phyloP scores from a whole-genome alignment of 2,329 filamentous ascomycete genomes.

The Aureobasidium sp. region DNA sequence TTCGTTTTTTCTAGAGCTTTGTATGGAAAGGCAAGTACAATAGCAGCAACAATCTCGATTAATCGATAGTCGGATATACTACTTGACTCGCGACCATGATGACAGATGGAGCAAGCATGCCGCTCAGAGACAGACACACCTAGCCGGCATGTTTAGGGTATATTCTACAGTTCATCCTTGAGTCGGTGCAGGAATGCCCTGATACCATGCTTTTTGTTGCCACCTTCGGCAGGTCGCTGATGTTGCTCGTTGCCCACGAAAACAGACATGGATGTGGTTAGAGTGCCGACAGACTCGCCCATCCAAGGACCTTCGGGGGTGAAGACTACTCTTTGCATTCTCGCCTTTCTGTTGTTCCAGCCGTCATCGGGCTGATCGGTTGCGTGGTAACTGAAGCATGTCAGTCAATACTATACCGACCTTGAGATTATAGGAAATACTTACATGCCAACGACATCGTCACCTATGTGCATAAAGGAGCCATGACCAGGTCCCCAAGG shows the following conservation, averaged over 20 bases:
- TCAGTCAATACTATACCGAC: neutral
- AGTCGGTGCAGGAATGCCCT: conserved; percentile 15
- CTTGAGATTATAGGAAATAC: neutral
- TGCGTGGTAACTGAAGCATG: conserved; percentile 34
- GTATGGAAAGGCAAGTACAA: no score
- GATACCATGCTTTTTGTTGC: conserved; percentile 15
- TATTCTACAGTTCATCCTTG: conserved; percentile 17
- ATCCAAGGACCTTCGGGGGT: conserved; percentile 34
- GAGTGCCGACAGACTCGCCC: conserved; percentile 34
- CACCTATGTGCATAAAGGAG: conserved; percentile 36
- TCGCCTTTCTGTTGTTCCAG: conserved; percentile 39
- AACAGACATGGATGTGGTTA: conserved; percentile 22
- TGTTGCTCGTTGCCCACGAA: conserved; percentile 9
- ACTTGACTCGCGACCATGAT: no score
- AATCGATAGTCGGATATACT: no score
- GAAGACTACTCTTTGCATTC: conserved; percentile 38
- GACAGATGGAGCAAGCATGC: no score
- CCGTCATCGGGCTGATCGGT: conserved; percentile 39
- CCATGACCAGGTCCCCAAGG: conserved; percentile 43
- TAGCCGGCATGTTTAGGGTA: no score
- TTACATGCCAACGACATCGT: conserved; percentile 35
- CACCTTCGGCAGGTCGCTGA: neutral
- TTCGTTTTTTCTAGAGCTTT: no score
- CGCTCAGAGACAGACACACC: no score
- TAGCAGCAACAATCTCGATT: no score